phyloP scores from a whole-genome alignment of 306 rosid genomes.

The Calophaca sinica region DNA sequence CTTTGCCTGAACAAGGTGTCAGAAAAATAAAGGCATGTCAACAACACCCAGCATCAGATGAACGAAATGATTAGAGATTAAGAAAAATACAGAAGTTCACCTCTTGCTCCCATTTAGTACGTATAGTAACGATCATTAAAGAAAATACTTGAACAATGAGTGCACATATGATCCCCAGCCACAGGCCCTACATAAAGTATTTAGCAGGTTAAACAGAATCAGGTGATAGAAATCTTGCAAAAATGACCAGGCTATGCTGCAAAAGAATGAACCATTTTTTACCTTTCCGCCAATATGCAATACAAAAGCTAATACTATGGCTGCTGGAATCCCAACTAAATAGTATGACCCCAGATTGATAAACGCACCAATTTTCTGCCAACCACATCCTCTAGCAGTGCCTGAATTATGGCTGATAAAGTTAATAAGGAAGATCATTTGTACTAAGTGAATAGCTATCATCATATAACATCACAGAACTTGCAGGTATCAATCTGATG shows the following conservation, averaged over 20 bases:
- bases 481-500: too few relatives aligned
- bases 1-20: conserved; percentile 41
- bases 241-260: background rate
- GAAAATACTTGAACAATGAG: conserved; percentile 64
- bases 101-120: conserved; percentile 72
- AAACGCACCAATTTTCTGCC: conserved; percentile 87
- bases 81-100: conserved; percentile 39
- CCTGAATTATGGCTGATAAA: conserved; percentile 54
- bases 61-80: background rate
- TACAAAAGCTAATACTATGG: conserved; percentile 65
- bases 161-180: conserved; percentile 81
- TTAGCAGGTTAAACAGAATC: background rate
- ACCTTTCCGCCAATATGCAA: conserved; percentile 77
- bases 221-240: background rate
- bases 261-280: background rate
- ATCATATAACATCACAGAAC: too few relatives aligned
- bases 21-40: conserved; percentile 16
- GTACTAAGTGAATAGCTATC: too few relatives aligned
- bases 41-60: background rate
- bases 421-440: background rate
- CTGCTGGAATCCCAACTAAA: conserved; percentile 70
- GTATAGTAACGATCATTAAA: conserved; percentile 57
- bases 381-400: conserved; percentile 80
- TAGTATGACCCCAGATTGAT: conserved; percentile 81
- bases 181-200: conserved; percentile 60